phyloP scores from a whole-genome alignment of 1,139 yeast genomes.

The Geotrichum bryndzae region DNA sequence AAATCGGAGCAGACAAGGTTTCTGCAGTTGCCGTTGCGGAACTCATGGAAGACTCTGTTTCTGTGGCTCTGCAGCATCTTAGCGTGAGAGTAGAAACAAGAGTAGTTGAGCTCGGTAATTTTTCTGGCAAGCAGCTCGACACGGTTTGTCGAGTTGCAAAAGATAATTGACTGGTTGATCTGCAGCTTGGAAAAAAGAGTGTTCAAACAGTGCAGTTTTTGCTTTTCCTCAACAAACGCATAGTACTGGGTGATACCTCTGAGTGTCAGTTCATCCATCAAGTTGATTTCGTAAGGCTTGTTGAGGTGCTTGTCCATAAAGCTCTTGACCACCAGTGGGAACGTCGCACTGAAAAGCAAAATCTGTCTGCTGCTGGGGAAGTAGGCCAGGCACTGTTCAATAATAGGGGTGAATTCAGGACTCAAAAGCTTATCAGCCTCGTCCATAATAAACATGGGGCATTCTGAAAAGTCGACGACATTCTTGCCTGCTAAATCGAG shows the following conservation, averaged over 20 bases:
- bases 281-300: slow-evolving; percentile 90
- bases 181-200: slow-evolving; percentile 90
- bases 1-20: slow-evolving; percentile 94
- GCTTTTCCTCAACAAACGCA: slow-evolving; percentile 95
- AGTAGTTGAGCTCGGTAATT: slow-evolving; percentile 92
- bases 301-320: slow-evolving; percentile 89
- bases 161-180: slow-evolving; percentile 92
- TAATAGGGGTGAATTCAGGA: slow-evolving; percentile 80
- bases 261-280: slow-evolving; percentile 94
- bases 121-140: slow-evolving; percentile 93
- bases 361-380: slow-evolving; percentile 82
- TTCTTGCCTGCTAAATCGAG: slow-evolving; percentile 87
- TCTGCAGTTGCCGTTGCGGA: slow-evolving; percentile 96
- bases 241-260: slow-evolving; percentile 96
- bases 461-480: slow-evolving; percentile 79
- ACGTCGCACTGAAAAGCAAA: slow-evolving; percentile 86
- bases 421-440: slow-evolving; percentile 97
- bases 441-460: slow-evolving; percentile 92
- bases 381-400: slow-evolving; percentile 78
- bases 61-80: slow-evolving; percentile 97
- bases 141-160: slow-evolving; percentile 93
- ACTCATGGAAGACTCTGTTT: slow-evolving; percentile 96
- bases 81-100: slow-evolving; percentile 96
- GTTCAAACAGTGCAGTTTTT: slow-evolving; percentile 90
- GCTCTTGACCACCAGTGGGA: slow-evolving; percentile 87